phyloP scores from a whole-genome alignment of 441 rosid genomes.

The Francoa sonchifolia region DNA sequence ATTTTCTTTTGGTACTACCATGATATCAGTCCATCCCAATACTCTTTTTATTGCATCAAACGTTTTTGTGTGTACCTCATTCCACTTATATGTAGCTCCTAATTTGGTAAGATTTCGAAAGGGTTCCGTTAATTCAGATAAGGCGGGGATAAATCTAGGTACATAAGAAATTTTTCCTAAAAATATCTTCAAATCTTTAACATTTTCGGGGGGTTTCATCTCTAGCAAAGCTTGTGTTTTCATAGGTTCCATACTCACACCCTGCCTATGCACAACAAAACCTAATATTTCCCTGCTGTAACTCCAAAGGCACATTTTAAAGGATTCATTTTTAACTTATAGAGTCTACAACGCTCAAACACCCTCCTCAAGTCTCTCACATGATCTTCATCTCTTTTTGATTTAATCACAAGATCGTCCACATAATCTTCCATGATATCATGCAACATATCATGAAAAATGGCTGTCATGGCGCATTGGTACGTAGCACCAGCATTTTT shows the following conservation, averaged over 20 bases:
- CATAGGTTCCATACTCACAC: too few relatives aligned
- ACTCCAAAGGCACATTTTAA: neutral
- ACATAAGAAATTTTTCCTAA: neutral
- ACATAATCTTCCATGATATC: too few relatives aligned
- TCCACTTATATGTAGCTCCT: too few relatives aligned
- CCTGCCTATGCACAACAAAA: too few relatives aligned
- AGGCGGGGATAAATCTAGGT: neutral
- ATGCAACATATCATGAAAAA: too few relatives aligned
- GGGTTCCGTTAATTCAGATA: too few relatives aligned
- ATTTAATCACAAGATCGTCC: neutral
- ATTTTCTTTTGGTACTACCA: too few relatives aligned
- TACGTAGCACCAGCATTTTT: too few relatives aligned
- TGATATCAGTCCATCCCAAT: too few relatives aligned
- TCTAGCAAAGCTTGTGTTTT: neutral
- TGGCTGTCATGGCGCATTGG: neutral
- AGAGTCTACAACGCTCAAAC: neutral
- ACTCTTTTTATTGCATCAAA: too few relatives aligned
- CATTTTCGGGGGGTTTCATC: neutral
- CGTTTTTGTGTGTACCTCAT: too few relatives aligned
- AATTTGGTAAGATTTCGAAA: too few relatives aligned
- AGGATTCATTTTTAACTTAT: neutral
- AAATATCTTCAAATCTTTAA: neutral
- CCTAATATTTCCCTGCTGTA: neutral
- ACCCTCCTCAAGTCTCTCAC: neutral
- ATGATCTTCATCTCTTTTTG: neutral